Percentiles rank a stretch among this genome's conserved stretches.
These are phyloP conservation scores for Parascedosporium putredinis DNA, from an alignment of 2,329 filamentous ascomycete genomes.

Conservation along the genomic window DNA sequence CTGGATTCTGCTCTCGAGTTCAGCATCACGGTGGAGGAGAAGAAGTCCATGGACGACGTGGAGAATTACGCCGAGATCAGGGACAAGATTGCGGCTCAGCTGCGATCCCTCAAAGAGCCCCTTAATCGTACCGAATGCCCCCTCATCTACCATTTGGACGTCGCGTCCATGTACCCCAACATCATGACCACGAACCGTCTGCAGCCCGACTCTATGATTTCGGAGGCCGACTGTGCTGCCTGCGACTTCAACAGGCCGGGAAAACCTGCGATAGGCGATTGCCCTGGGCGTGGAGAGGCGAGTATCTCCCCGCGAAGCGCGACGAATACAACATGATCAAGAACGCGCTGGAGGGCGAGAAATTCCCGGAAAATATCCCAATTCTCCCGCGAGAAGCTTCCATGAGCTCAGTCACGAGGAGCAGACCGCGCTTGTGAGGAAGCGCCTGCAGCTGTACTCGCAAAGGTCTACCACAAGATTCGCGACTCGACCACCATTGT, in stretches of 20 bases:
- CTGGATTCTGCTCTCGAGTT: constrained; percentile 84
- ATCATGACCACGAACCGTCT: constrained; percentile 99
- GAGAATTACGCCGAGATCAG: constrained; percentile 79
- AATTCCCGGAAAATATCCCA: constrained; percentile 69
- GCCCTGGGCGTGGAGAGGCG: constrained; percentile 97
- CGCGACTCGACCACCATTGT: constrained; percentile 89
- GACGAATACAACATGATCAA: constrained; percentile 99
- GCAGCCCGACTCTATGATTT: constrained; percentile 97
- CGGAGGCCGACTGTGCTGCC: constrained; percentile 89
- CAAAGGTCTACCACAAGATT: constrained; percentile 99
- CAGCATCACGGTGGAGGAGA: constrained; percentile 73
- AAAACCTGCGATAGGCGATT: constrained; percentile 92
- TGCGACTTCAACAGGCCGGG: constrained; percentile 97
- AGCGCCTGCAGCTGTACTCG: constrained; percentile 82
- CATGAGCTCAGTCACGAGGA: constrained; percentile 74
- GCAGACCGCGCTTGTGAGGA: constrained; percentile 69
- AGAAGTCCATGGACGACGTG: constrained; percentile 70
- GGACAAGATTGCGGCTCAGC: constrained; percentile 62
- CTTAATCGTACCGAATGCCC: constrained; percentile 79
- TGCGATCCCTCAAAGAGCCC: constrained; percentile 65
- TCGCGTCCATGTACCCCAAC: constrained; percentile 99
- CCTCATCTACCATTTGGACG: constrained; percentile 94
- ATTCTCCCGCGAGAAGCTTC: constrained; percentile 62
- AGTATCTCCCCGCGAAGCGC: constrained; percentile 88
- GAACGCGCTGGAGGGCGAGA: constrained; percentile 81